Evolutionary conservation across 805 yeast species (phyloP).

Genomic region (Brettanomyces naardenensis): DNA sequence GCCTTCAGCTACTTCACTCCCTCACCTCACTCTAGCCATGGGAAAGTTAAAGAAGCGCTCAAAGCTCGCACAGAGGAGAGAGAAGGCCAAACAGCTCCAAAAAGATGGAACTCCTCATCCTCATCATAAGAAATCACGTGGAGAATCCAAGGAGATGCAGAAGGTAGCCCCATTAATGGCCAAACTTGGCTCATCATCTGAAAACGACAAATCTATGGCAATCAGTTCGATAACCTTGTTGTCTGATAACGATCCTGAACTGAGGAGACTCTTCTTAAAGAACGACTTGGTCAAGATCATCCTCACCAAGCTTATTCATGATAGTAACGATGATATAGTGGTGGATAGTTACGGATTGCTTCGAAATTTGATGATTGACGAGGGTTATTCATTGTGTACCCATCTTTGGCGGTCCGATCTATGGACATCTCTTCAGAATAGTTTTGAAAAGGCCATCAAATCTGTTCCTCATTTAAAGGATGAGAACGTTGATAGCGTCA

Average conservation of each 20-base stretch:
- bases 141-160: conserved; percentile 30
- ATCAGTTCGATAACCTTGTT: conserved; percentile 63
- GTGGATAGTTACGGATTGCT: conserved; percentile 77
- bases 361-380: conserved; percentile 74
- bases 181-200: conserved; percentile 51
- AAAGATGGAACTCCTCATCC: background rate
- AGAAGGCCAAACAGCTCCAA: conserved; percentile 8
- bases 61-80: conserved; percentile 33
- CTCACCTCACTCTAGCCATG: conserved; percentile 45
- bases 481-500: conserved; percentile 18
- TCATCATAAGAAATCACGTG: conserved; percentile 28
- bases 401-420: conserved; percentile 73
- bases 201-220: conserved; percentile 74
- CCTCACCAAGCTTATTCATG: conserved; percentile 57
- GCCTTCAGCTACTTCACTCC: too few species aligned
- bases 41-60: conserved; percentile 70
- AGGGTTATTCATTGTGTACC: conserved; percentile 76
- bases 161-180: conserved; percentile 63
- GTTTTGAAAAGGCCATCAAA: conserved; percentile 41
- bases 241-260: conserved; percentile 41
- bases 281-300: conserved; percentile 62
- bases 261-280: conserved; percentile 58
- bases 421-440: conserved; percentile 51
- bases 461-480: conserved; percentile 38
- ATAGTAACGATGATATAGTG: conserved; percentile 64